Evolutionary conservation across 1,284 basidiomycete genomes (phyloP).

Genomic region (Prillingera fragicola): DNA sequence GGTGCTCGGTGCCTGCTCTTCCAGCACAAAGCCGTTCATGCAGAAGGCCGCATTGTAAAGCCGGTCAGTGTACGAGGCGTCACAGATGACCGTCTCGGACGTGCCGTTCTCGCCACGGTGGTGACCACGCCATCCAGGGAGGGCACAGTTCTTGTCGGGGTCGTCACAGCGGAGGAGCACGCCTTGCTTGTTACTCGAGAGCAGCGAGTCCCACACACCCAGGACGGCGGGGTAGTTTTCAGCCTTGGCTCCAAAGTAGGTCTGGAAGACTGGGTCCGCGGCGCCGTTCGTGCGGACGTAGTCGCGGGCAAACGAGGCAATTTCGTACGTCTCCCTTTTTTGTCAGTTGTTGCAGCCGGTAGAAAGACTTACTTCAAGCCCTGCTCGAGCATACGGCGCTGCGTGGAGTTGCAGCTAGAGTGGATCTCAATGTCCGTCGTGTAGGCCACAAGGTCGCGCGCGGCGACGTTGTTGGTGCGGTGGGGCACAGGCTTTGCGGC

Average conservation of each 20-base stretch:
- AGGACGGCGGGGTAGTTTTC: constrained; percentile 33
- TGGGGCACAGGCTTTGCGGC: no score
- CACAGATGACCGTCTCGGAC: constrained; percentile 48
- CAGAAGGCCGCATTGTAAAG: constrained; percentile 38
- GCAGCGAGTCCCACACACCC: constrained; percentile 40
- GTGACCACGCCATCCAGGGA: constrained; percentile 46
- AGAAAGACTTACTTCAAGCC: constrained; percentile 29
- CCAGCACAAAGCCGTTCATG: constrained; percentile 42
- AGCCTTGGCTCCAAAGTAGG: constrained; percentile 44
- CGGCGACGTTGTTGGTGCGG: constrained; percentile 18
- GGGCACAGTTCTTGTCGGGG: constrained; percentile 42
- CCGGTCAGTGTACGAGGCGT: constrained; percentile 35
- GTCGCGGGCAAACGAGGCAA: constrained; percentile 35
- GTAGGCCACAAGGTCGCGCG: constrained; percentile 29
- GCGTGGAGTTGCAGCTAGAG: constrained; percentile 46
- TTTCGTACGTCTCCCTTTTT: constrained; percentile 36
- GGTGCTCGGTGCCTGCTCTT: constrained; percentile 25
- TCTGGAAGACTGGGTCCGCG: constrained; percentile 36
- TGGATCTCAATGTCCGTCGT: constrained; percentile 42
- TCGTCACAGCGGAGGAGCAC: constrained; percentile 48
- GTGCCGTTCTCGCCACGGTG: constrained; percentile 50
- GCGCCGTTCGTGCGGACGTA: constrained; percentile 43
- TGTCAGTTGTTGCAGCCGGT: background rate
- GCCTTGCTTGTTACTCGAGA: constrained; percentile 39
- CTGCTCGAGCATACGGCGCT: constrained; percentile 39